A percentile compares a stretch with the other conserved stretches of the same genome.
These are phyloP conservation scores for Aspergillus amoenus DNA, from an alignment of 2,329 filamentous ascomycete genomes.

Conservation along the genomic window DNA sequence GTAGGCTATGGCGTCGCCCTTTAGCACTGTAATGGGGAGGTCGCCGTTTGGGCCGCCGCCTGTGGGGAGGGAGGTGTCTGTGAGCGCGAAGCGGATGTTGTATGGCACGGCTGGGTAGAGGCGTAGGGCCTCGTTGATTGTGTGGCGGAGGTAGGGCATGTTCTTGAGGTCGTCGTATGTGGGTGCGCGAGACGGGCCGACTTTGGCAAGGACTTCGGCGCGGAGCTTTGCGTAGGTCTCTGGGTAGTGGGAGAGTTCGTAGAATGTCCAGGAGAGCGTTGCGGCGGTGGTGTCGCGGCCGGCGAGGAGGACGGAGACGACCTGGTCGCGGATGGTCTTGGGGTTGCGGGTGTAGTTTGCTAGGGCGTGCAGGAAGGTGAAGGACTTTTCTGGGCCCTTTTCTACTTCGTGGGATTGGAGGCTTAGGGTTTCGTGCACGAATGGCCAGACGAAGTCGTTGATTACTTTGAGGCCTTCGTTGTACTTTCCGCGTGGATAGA, in stretches of 20 bases:
- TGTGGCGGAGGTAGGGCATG: slow-evolving; percentile 4
- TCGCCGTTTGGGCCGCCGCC: slow-evolving; percentile 6
- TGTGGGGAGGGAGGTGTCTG: slow-evolving; percentile 1
- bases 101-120: slow-evolving; percentile 8
- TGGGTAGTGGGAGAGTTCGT: slow-evolving; percentile 7
- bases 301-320: not conserved
- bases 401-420: not conserved
- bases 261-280: slow-evolving; percentile 7
- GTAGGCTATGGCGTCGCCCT: slow-evolving; percentile 4
- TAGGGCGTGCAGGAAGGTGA: slow-evolving; percentile 7
- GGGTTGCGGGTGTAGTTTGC: slow-evolving; percentile 4
- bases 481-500: slow-evolving; percentile 2
- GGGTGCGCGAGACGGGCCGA: not conserved
- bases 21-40: slow-evolving; percentile 5
- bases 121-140: slow-evolving; percentile 5
- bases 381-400: not conserved
- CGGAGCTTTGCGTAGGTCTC: not conserved
- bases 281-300: slow-evolving; percentile 8
- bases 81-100: slow-evolving; percentile 5
- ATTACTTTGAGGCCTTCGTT: slow-evolving; percentile 2
- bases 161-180: slow-evolving; percentile 6
- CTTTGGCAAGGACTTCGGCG: not conserved
- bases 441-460: slow-evolving; percentile 9
- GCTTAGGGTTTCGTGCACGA: slow-evolving; percentile 1
- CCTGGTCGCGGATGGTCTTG: slow-evolving; percentile 5